Evolutionary conservation across 2,329 filamentous ascomycete species (phyloP), one percentile per base, ranked within the genome.

Genomic region (Aureobasidium uvarum): DNA sequence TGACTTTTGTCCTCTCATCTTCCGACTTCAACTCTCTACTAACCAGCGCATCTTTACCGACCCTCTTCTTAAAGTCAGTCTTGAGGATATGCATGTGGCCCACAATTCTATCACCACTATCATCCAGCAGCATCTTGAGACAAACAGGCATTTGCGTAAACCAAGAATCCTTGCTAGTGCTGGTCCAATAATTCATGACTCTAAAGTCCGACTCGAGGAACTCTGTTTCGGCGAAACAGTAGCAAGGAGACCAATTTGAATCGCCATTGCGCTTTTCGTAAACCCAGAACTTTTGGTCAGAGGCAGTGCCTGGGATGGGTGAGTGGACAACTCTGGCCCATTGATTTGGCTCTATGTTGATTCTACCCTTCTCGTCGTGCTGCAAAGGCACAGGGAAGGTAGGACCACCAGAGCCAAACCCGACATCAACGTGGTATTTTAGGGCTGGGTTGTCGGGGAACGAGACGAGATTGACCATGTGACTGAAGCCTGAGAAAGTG

Each of bases 221-320:
- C 74, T 90, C 87, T 18, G 82, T 78, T 67, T 89, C 85, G 1
- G 83, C 81, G 73, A 92, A 92, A 67, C 82, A 84, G 73, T 90
- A 91, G 55, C 81, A 83, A 1, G 83, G 78, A 25, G 81, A 78
- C 85, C 88, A 92, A 1, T 79, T 77, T 54, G 75, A 77, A 0
- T 81, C 76, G 0, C 74, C 62, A 13, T 65, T 64, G 71, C 20
- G 74, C 69, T 71, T 71, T 66, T 81, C 76, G 62, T 77, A 80
- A 11, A 80, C 76, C 79, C 80, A 81, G 5, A 81, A 69, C 25
- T 79, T 75, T 65, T 78, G 77, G 48, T 71, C 66, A 16, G 68
- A 66, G 14, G 73, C 70, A 6, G 71, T 68, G 50, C 77, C 76
- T 1, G 70, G 73, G 51, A 65, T 58, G 31, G 54, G 3, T 8